Conservation (phyloP, 345 rosid species). For the Lepidium sativum region DNA sequence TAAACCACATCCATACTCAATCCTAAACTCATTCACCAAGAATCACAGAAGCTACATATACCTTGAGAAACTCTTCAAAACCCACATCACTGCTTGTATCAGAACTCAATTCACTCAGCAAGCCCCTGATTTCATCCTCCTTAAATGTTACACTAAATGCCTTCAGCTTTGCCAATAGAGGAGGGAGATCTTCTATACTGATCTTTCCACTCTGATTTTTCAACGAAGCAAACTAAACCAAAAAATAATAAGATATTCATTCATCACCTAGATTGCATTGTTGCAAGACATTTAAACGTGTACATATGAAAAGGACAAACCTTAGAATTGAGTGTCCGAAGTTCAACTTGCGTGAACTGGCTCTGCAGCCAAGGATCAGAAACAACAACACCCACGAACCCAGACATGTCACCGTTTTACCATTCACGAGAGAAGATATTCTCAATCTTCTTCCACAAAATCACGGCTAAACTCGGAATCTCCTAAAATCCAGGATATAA, state of each 20-base stretch:
- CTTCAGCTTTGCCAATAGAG: slow-evolving; percentile 56
- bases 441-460: neutral
- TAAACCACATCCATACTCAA: neutral
- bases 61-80: slow-evolving; percentile 82
- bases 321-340: slow-evolving; percentile 73
- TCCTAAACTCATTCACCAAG: neutral
- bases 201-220: slow-evolving; percentile 62
- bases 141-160: slow-evolving; percentile 42
- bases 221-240: slow-evolving; percentile 41
- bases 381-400: slow-evolving; percentile 55
- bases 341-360: slow-evolving; percentile 86
- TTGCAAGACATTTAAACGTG: neutral
- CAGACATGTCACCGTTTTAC: slow-evolving; percentile 46
- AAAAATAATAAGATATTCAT: neutral
- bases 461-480: slow-evolving; percentile 3
- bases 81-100: slow-evolving; percentile 41
- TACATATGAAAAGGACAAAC: slow-evolving; percentile 22
- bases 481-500: neutral
- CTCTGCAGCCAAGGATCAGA: slow-evolving; percentile 84
- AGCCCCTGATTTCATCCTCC: slow-evolving; percentile 53
- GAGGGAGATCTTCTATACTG: slow-evolving; percentile 49
- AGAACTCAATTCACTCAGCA: slow-evolving; percentile 35
- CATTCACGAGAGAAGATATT: neutral
- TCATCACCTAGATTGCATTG: neutral
- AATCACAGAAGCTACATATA: slow-evolving; percentile 19